These are phyloP conservation scores for Penicillium sp. DNA, from an alignment of 2,329 filamentous ascomycete genomes.

Conservation along the genomic window DNA sequence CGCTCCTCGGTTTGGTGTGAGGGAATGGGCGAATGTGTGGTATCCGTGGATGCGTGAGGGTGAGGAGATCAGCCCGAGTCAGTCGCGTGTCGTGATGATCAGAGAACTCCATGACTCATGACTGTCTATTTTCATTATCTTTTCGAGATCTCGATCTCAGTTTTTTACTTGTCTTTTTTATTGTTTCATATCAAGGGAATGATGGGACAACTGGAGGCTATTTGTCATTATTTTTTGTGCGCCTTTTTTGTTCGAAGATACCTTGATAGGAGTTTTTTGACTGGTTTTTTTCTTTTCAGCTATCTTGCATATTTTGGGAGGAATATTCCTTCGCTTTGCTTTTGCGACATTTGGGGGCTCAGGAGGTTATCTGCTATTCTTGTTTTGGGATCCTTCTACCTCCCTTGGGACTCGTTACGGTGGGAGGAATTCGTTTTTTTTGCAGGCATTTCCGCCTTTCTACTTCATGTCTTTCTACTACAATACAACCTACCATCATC, in stretches of 20 bases:
- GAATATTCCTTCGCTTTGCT: neutral
- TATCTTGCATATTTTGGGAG: neutral
- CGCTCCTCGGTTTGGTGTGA: slow-evolving; percentile 48
- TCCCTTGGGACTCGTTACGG: neutral
- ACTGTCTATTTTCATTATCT: neutral
- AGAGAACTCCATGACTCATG: neutral
- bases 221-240: slow-evolving; percentile 1
- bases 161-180: slow-evolving; percentile 1
- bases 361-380: slow-evolving; percentile 5
- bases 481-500: neutral
- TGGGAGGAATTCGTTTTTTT: neutral
- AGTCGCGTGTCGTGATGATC: slow-evolving; percentile 25
- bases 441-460: slow-evolving; percentile 1
- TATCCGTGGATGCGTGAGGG: slow-evolving; percentile 53
- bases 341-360: neutral
- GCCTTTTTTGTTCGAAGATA: slow-evolving; percentile 26
- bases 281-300: neutral
- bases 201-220: neutral
- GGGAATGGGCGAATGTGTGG: slow-evolving; percentile 48
- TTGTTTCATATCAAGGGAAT: neutral
- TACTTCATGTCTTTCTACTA: slow-evolving; percentile 4
- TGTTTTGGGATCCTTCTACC: neutral
- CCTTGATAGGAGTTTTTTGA: slow-evolving; percentile 22
- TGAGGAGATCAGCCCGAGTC: slow-evolving; percentile 27
- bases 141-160: neutral